Conservation (phyloP, 805 yeast species). For the Scheffersomyces amazonensis region DNA sequence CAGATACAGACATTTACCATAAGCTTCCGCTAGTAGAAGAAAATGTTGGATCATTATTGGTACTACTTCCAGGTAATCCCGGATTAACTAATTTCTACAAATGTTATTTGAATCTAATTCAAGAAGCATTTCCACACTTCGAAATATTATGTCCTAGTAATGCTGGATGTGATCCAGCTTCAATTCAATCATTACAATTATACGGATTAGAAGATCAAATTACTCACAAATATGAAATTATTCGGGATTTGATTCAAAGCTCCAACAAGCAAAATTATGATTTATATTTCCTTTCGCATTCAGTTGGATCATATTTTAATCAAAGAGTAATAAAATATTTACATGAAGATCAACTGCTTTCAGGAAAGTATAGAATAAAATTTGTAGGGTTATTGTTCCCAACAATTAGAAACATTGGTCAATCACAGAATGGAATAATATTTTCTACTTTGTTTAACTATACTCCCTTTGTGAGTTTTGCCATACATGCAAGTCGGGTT, state of each 20-base stretch:
- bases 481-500: slow-evolving; percentile 14
- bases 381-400: slow-evolving; percentile 68
- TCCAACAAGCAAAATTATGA: slow-evolving; percentile 19
- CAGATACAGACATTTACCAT: slow-evolving; percentile 25
- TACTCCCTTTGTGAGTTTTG: slow-evolving; percentile 24
- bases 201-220: slow-evolving; percentile 54
- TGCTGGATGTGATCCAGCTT: slow-evolving; percentile 48
- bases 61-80: slow-evolving; percentile 76
- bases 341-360: slow-evolving; percentile 18
- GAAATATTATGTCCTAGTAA: slow-evolving; percentile 64
- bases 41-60: slow-evolving; percentile 18
- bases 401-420: slow-evolving; percentile 61
- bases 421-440: slow-evolving; percentile 30
- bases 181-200: slow-evolving; percentile 18
- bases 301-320: slow-evolving; percentile 64
- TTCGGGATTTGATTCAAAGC: slow-evolving; percentile 29
- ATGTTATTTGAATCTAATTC: slow-evolving; percentile 47
- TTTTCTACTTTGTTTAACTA: slow-evolving; percentile 21
- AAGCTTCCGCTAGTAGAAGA: slow-evolving; percentile 9
- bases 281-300: slow-evolving; percentile 60
- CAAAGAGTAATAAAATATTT: slow-evolving; percentile 47
- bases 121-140: slow-evolving; percentile 38
- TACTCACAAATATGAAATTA: slow-evolving; percentile 52
- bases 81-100: slow-evolving; percentile 66
- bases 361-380: slow-evolving; percentile 20